Evolutionary conservation across 2,329 filamentous ascomycete species (phyloP), one percentile per base, ranked within the genome.

Genomic region (Penicillium decumbens): DNA sequence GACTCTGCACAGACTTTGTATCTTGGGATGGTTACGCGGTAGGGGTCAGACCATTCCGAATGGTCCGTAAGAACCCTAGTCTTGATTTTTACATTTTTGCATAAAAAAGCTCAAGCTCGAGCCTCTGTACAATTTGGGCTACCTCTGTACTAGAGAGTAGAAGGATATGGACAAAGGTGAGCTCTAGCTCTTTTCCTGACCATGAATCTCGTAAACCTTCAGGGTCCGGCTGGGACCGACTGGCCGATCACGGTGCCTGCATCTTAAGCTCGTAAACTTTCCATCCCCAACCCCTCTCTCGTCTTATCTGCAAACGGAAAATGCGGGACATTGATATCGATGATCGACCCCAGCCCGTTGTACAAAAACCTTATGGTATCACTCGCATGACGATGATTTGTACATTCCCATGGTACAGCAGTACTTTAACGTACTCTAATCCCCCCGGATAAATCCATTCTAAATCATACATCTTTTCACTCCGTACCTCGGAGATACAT

Each of bases 31-130:
- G 55, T 59, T 59, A 59, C 55, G 53, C 55, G 45, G 57, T 51
- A 58, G 50, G 53, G 55, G 51, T 45, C 45, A 24, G 52, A 27
- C 20, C 15, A 48, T 61, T 58, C 57, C 58, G 55, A 59, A 57
- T 51, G 51, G 51, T 60, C 56, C 56, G 56, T 42, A 8, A 2
- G 20, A 23, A 23, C 20, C 29, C 28, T 45, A 30, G 27, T 42
- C 41, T 15, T 37, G 33, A 18, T 37, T 9, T 18, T 37, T 9
- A 10, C 10, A 12, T 29, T 29, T 13, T 18, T n/a, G n/a, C n/a
- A n/a, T n/a, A n/a, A n/a, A 8, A 15, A 35, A 18, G 15, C 32
- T 32, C 5, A 13, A 25, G 38, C 38, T 40, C 38, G 38, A 27
- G 38, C 38, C 38, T 40, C 23, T 35, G 47, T 47, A 47, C 45